A percentile compares a stretch with the other conserved stretches of the same genome.
phyloP scores from a whole-genome alignment of 768 basidiomycete genomes.

The Antrodiella citrinella region DNA sequence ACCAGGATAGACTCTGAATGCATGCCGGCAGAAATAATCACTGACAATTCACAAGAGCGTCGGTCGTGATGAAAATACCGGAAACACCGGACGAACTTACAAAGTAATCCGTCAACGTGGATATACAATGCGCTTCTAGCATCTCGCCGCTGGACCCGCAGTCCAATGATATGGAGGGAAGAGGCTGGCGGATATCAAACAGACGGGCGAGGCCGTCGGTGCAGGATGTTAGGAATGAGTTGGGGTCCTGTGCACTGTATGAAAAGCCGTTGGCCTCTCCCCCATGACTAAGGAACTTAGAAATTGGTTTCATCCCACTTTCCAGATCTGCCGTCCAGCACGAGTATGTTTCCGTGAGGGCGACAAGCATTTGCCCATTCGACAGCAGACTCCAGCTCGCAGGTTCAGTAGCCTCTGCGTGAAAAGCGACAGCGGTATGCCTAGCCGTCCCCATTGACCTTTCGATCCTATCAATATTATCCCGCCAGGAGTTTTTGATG shows the following conservation, averaged over 20 bases:
- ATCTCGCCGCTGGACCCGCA: conserved; percentile 26
- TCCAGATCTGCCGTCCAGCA: conserved; percentile 26
- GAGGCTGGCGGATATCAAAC: conserved; percentile 29
- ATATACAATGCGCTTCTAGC: conserved; percentile 12
- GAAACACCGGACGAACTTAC: conserved; percentile 14
- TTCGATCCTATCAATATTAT: conserved; percentile 3
- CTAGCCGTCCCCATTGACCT: conserved; percentile 5
- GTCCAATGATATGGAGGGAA: conserved; percentile 31
- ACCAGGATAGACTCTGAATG: conserved; percentile 27
- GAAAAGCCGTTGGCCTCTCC: conserved; percentile 25
- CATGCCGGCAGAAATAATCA: conserved; percentile 24
- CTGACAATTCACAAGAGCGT: not conserved
- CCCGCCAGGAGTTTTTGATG: conserved; percentile 2
- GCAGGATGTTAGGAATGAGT: conserved; percentile 28
- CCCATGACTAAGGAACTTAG: conserved; percentile 32
- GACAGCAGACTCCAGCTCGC: not conserved
- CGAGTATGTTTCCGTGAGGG: conserved; percentile 2
- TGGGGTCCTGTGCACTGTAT: conserved; percentile 27
- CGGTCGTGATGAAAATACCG: not conserved
- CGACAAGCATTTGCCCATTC: not conserved
- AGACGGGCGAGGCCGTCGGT: conserved; percentile 32
- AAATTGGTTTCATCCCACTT: conserved; percentile 22
- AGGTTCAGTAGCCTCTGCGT: not conserved
- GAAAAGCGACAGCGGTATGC: not conserved
- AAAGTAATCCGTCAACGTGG: conserved; percentile 31